Base-by-base conservation (phyloP, 352 stramenopile genomes). In the Globisporangium spinosum region DNA sequence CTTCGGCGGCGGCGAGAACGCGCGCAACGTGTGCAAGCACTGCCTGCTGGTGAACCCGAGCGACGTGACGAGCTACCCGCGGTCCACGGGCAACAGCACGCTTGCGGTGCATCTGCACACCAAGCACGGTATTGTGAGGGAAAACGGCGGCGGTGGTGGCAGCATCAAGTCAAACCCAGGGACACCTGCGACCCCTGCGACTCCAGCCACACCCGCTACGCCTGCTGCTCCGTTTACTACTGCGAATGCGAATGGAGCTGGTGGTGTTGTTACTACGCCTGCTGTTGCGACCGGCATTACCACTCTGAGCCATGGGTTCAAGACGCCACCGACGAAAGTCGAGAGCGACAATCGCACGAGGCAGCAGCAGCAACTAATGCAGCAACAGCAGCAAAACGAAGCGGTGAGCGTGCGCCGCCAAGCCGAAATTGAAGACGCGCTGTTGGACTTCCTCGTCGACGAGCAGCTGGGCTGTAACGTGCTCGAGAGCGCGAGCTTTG, bases 91-190 rank as follows among this genome's bases (percentile, higher is more conserved):
- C 17, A 68, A 61, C 15, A 63, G 51, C 34, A 68, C 63, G 20
- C 63, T 68, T 23, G 63, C 53, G 23, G 43, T 68, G 15, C 63
- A 68, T n/a, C 29, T 68, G 25, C 54, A 63, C 7, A 56, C 63
- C 17, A 68, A 68, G 63, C 63, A 68, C 53, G 63, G 63, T 17
- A 61, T 68, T 51, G 55, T 29, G 10, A 61, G n/a, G 25, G 63
- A 58, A 20, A 25, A 27, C 9, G 20, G 29, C 43, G 43, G 29
- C 43, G 43, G 49, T 6, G 12, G 10, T 25, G 49, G n/a, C 9
- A 10, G n/a, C n/a, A 12, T 8, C 2, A 29, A 22, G 2, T 56
- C 49, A 8, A 32, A 10, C 22, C 22, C 49, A 4, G 49, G 49
- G 2, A 56, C 23, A 6, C 40, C 25, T 25, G 25, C 20, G 55